These are phyloP conservation scores for Claviceps sp. DNA, from an alignment of 2,329 filamentous ascomycete species.

Conservation along the genomic window DNA sequence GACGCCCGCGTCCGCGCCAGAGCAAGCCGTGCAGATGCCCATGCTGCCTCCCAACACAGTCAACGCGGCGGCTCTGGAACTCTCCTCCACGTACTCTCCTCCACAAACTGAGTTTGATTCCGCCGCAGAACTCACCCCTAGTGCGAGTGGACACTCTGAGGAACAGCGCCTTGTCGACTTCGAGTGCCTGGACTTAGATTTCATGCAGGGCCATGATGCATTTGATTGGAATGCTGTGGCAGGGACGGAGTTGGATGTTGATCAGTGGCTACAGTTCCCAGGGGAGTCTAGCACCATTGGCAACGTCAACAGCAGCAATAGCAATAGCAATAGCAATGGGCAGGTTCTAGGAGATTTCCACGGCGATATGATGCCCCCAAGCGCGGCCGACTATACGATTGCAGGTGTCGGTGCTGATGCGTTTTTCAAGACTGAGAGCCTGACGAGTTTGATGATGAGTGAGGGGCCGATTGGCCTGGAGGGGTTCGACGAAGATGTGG, in stretches of 20 bases:
- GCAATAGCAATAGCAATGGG: slow-evolving; percentile 15
- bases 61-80: slow-evolving; percentile 22
- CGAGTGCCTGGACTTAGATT: slow-evolving; percentile 30
- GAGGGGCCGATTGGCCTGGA: slow-evolving; percentile 16
- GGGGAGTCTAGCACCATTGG: slow-evolving; percentile 27
- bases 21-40: slow-evolving; percentile 15
- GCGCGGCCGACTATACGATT: no score
- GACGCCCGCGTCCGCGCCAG: no score
- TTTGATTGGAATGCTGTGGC: slow-evolving; percentile 42
- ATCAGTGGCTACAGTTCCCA: slow-evolving; percentile 46
- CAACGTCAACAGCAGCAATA: slow-evolving; percentile 11
- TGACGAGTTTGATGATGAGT: slow-evolving; percentile 16
- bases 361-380: neutral
- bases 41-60: slow-evolving; percentile 25
- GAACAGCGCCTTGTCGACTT: slow-evolving; percentile 19
- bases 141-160: slow-evolving; percentile 30
- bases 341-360: slow-evolving; percentile 18
- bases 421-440: slow-evolving; percentile 5
- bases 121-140: slow-evolving; percentile 27
- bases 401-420: neutral
- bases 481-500: slow-evolving; percentile 15
- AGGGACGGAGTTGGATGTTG: slow-evolving; percentile 41
- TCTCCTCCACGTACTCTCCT: slow-evolving; percentile 25
- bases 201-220: slow-evolving; percentile 31
- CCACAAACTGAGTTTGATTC: slow-evolving; percentile 31